Evolutionary conservation across 306 rosid species (phyloP), one percentile per base, ranked within the genome.

Genomic region (Lablab purpureus): DNA sequence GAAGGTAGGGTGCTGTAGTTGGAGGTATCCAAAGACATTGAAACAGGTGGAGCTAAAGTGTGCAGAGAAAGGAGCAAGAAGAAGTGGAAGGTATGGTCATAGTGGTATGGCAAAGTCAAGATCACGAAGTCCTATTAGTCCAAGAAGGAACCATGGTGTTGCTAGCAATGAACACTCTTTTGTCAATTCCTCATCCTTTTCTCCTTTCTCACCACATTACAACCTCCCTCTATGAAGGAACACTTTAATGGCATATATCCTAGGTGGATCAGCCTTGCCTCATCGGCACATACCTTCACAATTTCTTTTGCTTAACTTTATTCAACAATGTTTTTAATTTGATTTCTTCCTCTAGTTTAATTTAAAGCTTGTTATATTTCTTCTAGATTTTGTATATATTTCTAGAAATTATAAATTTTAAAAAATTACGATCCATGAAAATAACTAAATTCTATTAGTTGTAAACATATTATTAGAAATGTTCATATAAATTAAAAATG

Each of bases 31-130:
- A 34, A 50, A 2, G 2, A 62, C 83, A 36, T 22, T 71, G 72
- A 80, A 71, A 21, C 73, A 80, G 36, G 73, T 10, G 60, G 83
- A 80, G n/a, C 56, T 80, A 0, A 80, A 71, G 10, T 80, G 78
- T 80, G 83, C 83, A 2, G 83, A 80, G 13, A 80, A 80, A 49
- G 83, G 83, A 58, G 73, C 83, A 49, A 80, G 73, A 10, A 80
- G 22, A 6, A 80, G 73, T 10, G 36, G 54, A 60, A 80, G 10
- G 56, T 51, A 80, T 79, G 71, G 32, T 46, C 77, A 70, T 12
- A 15, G 70, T 32, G 71, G 71, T 2, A 73, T 46, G 10, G 17
- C 52, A 79, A 70, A n/a, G 4, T 11, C 83, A 34, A 71, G 36
- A 60, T 36, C 83, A 60, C 40, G 19, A 71, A 80, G 45, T 19